Base-by-base conservation (phyloP, 495 filamentous ascomycete species). In the Thermochaetoides thermophila region DNA sequence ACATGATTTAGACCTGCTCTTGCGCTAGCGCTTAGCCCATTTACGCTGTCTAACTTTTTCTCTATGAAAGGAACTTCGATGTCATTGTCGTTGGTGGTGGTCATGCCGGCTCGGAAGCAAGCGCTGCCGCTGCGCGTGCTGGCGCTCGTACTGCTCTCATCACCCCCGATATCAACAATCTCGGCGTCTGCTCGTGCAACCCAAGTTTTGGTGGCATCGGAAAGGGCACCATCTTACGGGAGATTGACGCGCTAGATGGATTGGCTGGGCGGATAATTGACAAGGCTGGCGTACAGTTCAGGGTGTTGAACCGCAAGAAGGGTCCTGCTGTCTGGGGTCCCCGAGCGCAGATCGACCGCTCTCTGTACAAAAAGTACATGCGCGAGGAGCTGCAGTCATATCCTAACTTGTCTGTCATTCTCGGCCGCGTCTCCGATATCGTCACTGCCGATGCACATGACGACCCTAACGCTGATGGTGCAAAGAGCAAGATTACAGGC, bases 261-360 rank as follows among this genome's bases (percentile, higher is more conserved):
- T 68, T 97, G 7, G 78, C 80, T 0, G 87, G 84, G 2, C 69
- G 84, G 7, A 82, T 94, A 17, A 80, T 93, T 25, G 89, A 97
- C 54, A 92, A 87, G 56, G 81, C 89, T 15, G 89, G 86, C 11
- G 65, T 93, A 12, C 86, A 94, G 56, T 97, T 97, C 55, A 73
- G 76, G 29, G 67, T 91, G 5, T 57, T 97, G 40, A 97, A 97
- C 53, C 56, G 73, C 17, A 82, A 69, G 26, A 96, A 96, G 46
- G 89, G 89, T 0, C 82, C 87, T 3, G 89, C 91, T 5, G 89
- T 97, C 35, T 97, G 89, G 89, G 89, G 86, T 11, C 89, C 84
- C 2, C 71, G 89, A 35, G 89, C 89, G 34, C 89, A 97, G 63
- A 97, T 97, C 53, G 89, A 97, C 57, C 73, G 89, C 35, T 72